Base-by-base conservation (phyloP, 352 stramenopile species). In the Stramenopiles sp. region DNA sequence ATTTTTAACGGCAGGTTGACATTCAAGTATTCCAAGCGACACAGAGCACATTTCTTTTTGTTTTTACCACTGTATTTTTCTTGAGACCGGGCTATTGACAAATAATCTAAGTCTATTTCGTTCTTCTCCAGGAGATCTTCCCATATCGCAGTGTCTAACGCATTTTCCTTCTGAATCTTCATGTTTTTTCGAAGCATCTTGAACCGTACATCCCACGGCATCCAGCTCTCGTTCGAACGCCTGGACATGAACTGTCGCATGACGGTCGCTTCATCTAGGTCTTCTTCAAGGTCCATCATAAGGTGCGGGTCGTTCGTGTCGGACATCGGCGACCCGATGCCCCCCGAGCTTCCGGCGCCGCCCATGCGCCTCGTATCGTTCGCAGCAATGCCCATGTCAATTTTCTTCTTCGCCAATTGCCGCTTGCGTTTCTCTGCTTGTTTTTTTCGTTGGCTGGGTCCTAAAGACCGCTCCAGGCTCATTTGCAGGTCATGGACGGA, bases 61-160 rank as follows among this genome's bases (percentile, higher is more conserved):
- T 53, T 53, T 53, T 53, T 53, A 53, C 43, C 43, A 53, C 43
- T 53, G 43, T 53, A 53, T 25, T 53, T 53, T 53, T 53, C 43
- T 53, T 53, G 43, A 18, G 43, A 53, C 12, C 43, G 43, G 25
- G 43, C 43, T 53, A 53, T 53, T 25, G 43, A 53, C 25, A 53
- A 53, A 53, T 53, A 53, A 53, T 53, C 43, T 25, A 53, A 53
- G 43, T 53, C 43, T 53, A 53, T 25, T 25, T 53, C 43, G 43
- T 53, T 53, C 25, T 53, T 53, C 43, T 53, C 43, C 43, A 53
- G 25, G 12, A 53, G 43, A 53, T 53, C 43, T 25, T 53, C 43
- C 43, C 43, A 53, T 53, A 53, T 12, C 25, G 43, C 43, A 53
- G 12, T 53, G 25, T 25, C 43, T 53, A 53, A 25, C 12, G 43